These are phyloP conservation scores for Tripterygium wilfordii DNA, from an alignment of 177 flowering plant genomes.

Conservation along the genomic window DNA sequence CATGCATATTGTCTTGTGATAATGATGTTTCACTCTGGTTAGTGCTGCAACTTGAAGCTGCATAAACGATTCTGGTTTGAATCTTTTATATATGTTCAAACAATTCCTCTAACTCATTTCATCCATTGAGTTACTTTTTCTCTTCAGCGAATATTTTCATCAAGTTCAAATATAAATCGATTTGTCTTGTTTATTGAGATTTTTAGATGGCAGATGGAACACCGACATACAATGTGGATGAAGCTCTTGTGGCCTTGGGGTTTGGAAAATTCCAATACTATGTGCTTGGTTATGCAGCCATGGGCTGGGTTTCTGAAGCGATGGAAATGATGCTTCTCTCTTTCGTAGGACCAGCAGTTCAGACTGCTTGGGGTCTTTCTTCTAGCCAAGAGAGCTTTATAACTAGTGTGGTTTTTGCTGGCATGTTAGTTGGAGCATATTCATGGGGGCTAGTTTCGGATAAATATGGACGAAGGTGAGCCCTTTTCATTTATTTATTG, in stretches of 20 bases:
- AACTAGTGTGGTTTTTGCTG: constrained; percentile 69
- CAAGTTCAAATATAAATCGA: no score
- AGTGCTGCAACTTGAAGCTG: no score
- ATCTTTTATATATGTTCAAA: no score
- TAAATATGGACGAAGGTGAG: constrained; percentile 50
- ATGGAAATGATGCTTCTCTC: constrained; percentile 92
- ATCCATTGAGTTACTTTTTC: no score
- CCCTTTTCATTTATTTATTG: not conserved
- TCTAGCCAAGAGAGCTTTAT: constrained; percentile 61
- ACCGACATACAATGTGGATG: constrained; percentile 52
- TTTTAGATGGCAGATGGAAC: constrained; percentile 40
- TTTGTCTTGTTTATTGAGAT: not conserved
- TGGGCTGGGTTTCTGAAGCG: constrained; percentile 79
- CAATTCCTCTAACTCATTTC: no score
- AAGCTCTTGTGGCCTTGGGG: constrained; percentile 55
- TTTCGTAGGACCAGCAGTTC: constrained; percentile 75
- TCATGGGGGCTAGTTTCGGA: constrained; percentile 77
- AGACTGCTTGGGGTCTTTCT: constrained; percentile 56
- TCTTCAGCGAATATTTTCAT: no score
- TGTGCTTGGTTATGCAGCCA: constrained; percentile 73
- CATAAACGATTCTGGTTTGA: no score
- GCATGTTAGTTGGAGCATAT: constrained; percentile 76
- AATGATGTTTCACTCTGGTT: no score
- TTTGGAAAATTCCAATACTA: constrained; percentile 66
- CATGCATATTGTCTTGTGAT: no score